A percentile compares a stretch with the other conserved stretches of the same genome.
phyloP scores from a whole-genome alignment of 768 basidiomycete genomes.

The Zangia roseola region DNA sequence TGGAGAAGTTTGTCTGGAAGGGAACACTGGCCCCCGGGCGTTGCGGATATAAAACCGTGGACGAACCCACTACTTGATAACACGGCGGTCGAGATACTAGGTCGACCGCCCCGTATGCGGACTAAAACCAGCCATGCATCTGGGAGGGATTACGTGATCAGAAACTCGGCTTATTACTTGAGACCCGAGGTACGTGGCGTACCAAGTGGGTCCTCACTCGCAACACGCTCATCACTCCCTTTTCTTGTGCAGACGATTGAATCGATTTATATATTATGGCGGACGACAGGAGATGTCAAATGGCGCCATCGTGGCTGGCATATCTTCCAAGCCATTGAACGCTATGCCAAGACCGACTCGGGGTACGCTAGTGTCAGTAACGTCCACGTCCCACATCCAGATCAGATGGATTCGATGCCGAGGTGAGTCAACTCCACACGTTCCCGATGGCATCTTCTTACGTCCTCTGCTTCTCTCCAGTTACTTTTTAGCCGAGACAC shows the following conservation, averaged over 20 bases:
- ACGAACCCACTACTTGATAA: slow-evolving; percentile 2
- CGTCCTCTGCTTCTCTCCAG: slow-evolving; percentile 20
- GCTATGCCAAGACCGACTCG: slow-evolving; percentile 49
- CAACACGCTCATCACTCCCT: neutral
- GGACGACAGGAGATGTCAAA: slow-evolving; percentile 58
- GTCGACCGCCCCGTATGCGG: neutral
- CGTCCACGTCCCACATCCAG: slow-evolving; percentile 42
- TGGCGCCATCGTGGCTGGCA: slow-evolving; percentile 74
- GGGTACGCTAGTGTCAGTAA: slow-evolving; percentile 60
- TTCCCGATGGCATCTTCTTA: neutral
- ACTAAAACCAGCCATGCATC: slow-evolving; percentile 3
- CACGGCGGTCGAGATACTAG: slow-evolving; percentile 1
- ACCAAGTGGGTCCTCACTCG: neutral
- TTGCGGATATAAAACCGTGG: slow-evolving; percentile 36
- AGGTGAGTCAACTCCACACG: slow-evolving; percentile 51
- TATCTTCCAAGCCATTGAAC: slow-evolving; percentile 66
- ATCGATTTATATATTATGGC: slow-evolving; percentile 70
- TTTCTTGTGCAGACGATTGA: slow-evolving; percentile 59
- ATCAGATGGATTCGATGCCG: slow-evolving; percentile 59
- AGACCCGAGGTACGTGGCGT: slow-evolving; percentile 61
- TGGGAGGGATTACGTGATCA: slow-evolving; percentile 54
- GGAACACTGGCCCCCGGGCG: slow-evolving; percentile 50
- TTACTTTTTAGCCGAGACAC: slow-evolving; percentile 56
- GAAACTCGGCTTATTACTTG: slow-evolving; percentile 50
- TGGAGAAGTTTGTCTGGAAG: neutral